These are phyloP conservation scores for Nymphaea colorata DNA, from an alignment of 164 flowering plant species.

Conservation along the genomic window DNA sequence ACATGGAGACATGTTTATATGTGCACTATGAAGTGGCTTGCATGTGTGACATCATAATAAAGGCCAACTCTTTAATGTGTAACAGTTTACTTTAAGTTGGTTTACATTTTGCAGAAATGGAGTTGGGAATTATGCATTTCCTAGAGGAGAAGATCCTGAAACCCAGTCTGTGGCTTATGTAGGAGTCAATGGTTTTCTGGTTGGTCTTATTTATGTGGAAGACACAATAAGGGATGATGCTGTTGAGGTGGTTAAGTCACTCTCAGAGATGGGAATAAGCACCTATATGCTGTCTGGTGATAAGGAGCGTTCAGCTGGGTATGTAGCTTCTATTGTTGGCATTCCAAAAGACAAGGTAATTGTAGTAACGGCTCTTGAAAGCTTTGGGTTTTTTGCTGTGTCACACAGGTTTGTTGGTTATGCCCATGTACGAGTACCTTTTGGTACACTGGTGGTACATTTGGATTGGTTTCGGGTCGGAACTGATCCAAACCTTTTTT, in stretches of 20 bases:
- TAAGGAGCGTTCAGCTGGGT: conserved; percentile 70
- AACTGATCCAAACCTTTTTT: too few relatives aligned
- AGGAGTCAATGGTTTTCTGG: conserved; percentile 63
- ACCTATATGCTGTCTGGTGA: conserved; percentile 93
- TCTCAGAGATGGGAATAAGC: conserved; percentile 54
- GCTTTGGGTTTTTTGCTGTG: too few relatives aligned
- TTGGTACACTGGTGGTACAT: too few relatives aligned
- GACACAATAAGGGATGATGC: conserved; percentile 97
- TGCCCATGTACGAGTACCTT: too few relatives aligned
- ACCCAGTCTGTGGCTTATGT: conserved; percentile 85
- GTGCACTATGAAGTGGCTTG: too few relatives aligned
- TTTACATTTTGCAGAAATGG: conserved; percentile 56
- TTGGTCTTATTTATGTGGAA: conserved; percentile 83
- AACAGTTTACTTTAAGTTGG: not conserved
- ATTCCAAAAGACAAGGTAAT: conserved; percentile 72
- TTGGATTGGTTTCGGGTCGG: too few relatives aligned
- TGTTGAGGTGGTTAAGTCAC: conserved; percentile 44
- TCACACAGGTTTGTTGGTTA: too few relatives aligned
- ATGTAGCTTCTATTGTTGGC: conserved; percentile 89
- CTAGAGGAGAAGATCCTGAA: conserved; percentile 35
- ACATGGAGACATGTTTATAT: too few relatives aligned
- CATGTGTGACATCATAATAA: too few relatives aligned
- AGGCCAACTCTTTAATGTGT: not conserved
- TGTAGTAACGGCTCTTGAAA: not conserved
- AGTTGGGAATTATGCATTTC: conserved; percentile 32